Percentiles rank a stretch among this genome's conserved stretches.
These are phyloP conservation scores for Trametes hirsuta DNA, from an alignment of 1,284 basidiomycete genomes.

Conservation along the genomic window DNA sequence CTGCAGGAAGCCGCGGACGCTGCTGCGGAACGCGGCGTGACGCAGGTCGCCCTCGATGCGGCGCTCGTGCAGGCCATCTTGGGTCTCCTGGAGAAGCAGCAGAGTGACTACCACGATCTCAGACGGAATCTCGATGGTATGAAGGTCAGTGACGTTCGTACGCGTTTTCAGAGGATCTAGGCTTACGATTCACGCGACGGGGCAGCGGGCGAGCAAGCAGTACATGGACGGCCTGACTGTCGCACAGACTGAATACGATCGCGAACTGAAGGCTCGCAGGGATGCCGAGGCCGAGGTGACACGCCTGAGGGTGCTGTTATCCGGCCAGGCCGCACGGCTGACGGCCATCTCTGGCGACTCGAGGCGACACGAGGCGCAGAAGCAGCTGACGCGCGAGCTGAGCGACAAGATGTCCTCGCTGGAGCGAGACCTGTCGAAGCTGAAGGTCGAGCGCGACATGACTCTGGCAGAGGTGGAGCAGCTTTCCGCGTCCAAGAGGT, in stretches of 20 bases:
- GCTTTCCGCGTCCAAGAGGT: conserved; percentile 77
- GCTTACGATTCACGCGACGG: not conserved
- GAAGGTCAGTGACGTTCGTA: conserved; percentile 59
- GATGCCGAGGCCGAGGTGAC: conserved; percentile 94
- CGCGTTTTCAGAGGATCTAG: not conserved
- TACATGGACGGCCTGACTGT: conserved; percentile 91
- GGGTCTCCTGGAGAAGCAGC: conserved; percentile 67
- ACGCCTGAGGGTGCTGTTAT: conserved; percentile 80
- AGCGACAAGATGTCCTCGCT: conserved; percentile 76
- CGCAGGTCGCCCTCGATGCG: conserved; percentile 75
- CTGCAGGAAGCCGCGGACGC: conserved; percentile 67
- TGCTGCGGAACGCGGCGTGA: conserved; percentile 63
- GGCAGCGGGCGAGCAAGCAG: conserved; percentile 83
- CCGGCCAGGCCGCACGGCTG: conserved; percentile 87
- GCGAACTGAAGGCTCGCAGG: conserved; percentile 82
- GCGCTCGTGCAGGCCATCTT: conserved; percentile 77
- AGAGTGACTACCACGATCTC: conserved; percentile 66
- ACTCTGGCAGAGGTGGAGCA: conserved; percentile 93
- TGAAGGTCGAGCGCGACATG: conserved; percentile 90
- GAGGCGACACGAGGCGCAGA: conserved; percentile 76
- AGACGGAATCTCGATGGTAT: conserved; percentile 84
- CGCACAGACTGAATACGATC: conserved; percentile 93
- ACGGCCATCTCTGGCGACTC: conserved; percentile 83
- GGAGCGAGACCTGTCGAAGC: conserved; percentile 84
- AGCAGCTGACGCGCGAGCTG: conserved; percentile 81